A percentile compares a stretch with the other conserved stretches of the same genome.
phyloP scores from a whole-genome alignment of 176 grass and related monocot species.

The Bonia amplexicaulis region DNA sequence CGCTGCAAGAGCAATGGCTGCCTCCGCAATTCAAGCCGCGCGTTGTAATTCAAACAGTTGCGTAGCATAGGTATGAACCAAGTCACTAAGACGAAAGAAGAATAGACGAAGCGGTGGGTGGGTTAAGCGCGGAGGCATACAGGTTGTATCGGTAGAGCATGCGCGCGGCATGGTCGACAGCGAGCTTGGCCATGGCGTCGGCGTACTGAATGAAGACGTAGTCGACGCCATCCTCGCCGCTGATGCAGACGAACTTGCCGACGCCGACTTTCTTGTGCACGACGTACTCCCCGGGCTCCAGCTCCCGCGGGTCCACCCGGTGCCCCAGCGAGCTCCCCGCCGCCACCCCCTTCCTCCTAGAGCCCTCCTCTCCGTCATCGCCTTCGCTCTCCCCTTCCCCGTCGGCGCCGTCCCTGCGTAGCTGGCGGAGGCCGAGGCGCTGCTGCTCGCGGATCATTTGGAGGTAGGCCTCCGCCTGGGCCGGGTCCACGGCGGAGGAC shows the following conservation, averaged over 20 bases:
- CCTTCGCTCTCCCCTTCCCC: conserved; percentile 19
- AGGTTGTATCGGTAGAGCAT: conserved; percentile 96
- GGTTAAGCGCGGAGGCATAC: conserved; percentile 34
- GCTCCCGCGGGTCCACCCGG: conserved; percentile 66
- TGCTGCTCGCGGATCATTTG: conserved; percentile 49
- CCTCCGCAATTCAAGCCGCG: not conserved
- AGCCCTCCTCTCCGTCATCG: conserved; percentile 17
- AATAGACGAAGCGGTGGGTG: not conserved
- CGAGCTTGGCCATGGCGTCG: conserved; percentile 92
- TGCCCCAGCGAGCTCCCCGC: conserved; percentile 72
- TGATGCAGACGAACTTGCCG: conserved; percentile 80
- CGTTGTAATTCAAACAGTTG: not conserved
- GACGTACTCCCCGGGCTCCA: conserved; percentile 76
- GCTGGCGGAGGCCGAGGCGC: conserved; percentile 43
- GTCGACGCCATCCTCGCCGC: conserved; percentile 55
- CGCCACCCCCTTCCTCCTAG: conserved; percentile 24
- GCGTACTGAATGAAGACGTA: conserved; percentile 90
- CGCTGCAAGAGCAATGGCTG: not conserved
- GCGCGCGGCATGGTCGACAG: conserved; percentile 66
- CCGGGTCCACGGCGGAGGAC: conserved; percentile 30
- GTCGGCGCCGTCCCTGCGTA: not conserved
- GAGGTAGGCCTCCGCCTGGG: conserved; percentile 70
- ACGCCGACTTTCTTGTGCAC: conserved; percentile 96
- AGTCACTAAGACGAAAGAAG: not conserved
- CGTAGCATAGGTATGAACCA: not conserved